These are phyloP conservation scores for Magnusiomyces suaveolens DNA, from an alignment of 1,139 yeast species.

Conservation along the genomic window DNA sequence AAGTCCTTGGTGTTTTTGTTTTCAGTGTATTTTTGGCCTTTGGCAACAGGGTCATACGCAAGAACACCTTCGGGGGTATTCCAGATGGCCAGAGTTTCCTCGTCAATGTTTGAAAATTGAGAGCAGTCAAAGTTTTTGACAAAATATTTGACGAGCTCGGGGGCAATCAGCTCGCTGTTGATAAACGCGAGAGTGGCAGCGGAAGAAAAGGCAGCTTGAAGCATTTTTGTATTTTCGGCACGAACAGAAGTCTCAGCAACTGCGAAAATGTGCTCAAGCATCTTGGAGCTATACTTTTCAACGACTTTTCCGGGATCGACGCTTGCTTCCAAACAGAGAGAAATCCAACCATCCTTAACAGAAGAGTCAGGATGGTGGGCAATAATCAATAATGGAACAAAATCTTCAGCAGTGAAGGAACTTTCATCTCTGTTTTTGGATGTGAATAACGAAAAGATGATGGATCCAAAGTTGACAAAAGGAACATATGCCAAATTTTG, in stretches of 20 bases:
- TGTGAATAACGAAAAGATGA: background rate
- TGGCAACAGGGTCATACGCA: conserved; percentile 50
- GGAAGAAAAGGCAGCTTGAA: conserved; percentile 46
- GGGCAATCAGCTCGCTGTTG: conserved; percentile 50
- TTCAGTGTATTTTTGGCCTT: conserved; percentile 26
- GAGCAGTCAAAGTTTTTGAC: conserved; percentile 28
- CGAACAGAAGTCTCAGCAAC: conserved; percentile 23
- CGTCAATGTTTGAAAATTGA: conserved; percentile 32
- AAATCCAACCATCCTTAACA: conserved; percentile 66
- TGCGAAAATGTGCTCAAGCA: conserved; percentile 32
- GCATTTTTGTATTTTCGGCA: conserved; percentile 14
- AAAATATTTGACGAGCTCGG: conserved; percentile 40
- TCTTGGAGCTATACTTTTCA: conserved; percentile 31
- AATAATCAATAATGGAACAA: conserved; percentile 42
- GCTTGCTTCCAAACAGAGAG: conserved; percentile 50
- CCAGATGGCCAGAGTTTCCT: conserved; percentile 47
- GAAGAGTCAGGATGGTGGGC: conserved; percentile 42
- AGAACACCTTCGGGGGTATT: conserved; percentile 56
- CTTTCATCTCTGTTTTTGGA: background rate
- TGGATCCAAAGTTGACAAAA: background rate
- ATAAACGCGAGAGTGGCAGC: conserved; percentile 63
- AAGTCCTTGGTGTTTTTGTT: conserved; percentile 70
- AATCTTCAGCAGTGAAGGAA: conserved; percentile 33
- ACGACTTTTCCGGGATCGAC: conserved; percentile 60
- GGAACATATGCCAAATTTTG: conserved; percentile 11